phyloP scores from a whole-genome alignment of 768 basidiomycete species.

The Termitomyces sp. region DNA sequence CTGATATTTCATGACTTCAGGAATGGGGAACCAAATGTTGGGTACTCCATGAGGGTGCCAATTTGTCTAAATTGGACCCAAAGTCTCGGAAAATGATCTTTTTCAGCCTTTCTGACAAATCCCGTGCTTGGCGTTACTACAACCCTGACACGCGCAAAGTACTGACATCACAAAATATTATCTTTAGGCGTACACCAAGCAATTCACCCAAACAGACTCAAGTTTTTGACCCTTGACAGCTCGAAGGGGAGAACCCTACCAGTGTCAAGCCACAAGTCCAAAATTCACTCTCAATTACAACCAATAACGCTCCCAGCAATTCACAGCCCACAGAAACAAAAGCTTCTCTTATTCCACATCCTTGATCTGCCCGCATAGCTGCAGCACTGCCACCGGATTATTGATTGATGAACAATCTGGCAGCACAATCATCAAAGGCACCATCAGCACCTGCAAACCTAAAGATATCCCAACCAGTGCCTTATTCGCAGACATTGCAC shows the following conservation, averaged over 20 bases:
- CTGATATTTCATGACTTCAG: no score
- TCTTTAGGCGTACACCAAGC: neutral
- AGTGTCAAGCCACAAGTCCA: neutral
- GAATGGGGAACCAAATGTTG: no score
- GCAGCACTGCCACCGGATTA: slow-evolving; percentile 1
- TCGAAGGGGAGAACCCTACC: slow-evolving; percentile 3
- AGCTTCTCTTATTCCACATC: no score
- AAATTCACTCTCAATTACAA: slow-evolving; percentile 18
- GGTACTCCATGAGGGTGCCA: slow-evolving; percentile 5
- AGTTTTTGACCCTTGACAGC: slow-evolving; percentile 2
- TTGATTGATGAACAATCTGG: slow-evolving; percentile 2
- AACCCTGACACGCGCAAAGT: neutral
- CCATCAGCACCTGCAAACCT: no score
- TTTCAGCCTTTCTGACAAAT: slow-evolving; percentile 4
- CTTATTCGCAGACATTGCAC: neutral
- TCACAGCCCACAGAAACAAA: no score
- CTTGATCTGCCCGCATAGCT: neutral
- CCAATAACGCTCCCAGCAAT: no score
- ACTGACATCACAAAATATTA: slow-evolving; percentile 6
- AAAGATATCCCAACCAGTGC: neutral
- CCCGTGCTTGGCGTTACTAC: slow-evolving; percentile 7
- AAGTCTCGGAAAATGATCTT: slow-evolving; percentile 7
- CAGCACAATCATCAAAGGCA: slow-evolving; percentile 4
- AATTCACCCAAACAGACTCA: neutral
- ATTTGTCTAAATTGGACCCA: slow-evolving; percentile 2